phyloP scores from a whole-genome alignment of 2,329 filamentous ascomycete species.

The Nothopassalora personata region DNA sequence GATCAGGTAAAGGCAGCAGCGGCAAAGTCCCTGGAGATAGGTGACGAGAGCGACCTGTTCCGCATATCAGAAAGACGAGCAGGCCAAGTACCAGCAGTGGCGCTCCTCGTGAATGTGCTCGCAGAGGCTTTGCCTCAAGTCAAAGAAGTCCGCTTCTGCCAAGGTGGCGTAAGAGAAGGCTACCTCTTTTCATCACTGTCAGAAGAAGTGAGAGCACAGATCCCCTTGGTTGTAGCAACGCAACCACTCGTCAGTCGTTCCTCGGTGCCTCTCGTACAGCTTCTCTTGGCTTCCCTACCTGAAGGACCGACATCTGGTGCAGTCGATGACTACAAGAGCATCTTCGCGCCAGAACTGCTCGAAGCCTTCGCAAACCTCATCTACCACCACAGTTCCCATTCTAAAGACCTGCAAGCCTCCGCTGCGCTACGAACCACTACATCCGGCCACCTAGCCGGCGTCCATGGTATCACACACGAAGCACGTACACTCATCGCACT shows the following conservation, averaged over 20 bases:
- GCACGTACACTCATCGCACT: constrained; percentile 67
- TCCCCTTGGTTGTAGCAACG: constrained; percentile 63
- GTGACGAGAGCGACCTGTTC: constrained; percentile 45
- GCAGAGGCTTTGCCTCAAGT: constrained; percentile 64
- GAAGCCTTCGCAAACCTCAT: constrained; percentile 56
- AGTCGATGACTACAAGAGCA: constrained; percentile 35
- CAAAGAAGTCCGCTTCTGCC: constrained; percentile 72
- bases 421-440: constrained; percentile 69
- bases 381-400: constrained; percentile 42
- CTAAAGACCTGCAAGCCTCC: constrained; percentile 51
- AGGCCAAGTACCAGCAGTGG: constrained; percentile 77
- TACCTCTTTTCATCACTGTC: constrained; percentile 68
- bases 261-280: constrained; percentile 40
- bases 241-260: constrained; percentile 47
- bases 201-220: constrained; percentile 52
- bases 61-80: constrained; percentile 76
- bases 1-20: constrained; percentile 41
- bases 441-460: constrained; percentile 59
- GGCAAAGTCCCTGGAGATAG: constrained; percentile 29
- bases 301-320: constrained; percentile 11
- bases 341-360: constrained; percentile 44
- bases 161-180: constrained; percentile 82
- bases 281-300: constrained; percentile 49
- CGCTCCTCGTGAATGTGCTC: constrained; percentile 71
- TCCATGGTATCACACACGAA: constrained; percentile 69